These are phyloP conservation scores for Postia placenta DNA, from an alignment of 768 basidiomycete species.

Conservation along the genomic window DNA sequence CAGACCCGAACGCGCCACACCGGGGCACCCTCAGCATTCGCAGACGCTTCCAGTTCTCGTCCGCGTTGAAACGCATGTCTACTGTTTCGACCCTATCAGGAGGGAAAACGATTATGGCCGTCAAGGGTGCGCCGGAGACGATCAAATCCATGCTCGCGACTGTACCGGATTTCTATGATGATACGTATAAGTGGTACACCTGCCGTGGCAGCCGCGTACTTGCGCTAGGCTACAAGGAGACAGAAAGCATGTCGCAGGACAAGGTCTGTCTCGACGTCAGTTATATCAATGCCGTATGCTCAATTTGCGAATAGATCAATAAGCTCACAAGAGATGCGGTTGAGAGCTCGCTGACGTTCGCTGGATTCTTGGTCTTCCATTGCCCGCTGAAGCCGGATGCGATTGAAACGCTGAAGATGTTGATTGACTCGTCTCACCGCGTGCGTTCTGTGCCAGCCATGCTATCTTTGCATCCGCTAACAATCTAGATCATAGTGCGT, in stretches of 20 bases:
- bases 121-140: conserved; percentile 97
- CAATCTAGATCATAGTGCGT: conserved; percentile 57
- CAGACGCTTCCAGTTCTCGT: conserved; percentile 96
- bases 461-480: background rate
- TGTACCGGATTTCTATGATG: conserved; percentile 81
- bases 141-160: conserved; percentile 78
- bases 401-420: conserved; percentile 84
- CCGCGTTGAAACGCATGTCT: conserved; percentile 96
- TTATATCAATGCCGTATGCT: background rate
- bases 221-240: conserved; percentile 84
- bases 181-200: conserved; percentile 93
- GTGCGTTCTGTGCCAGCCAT: conserved; percentile 40
- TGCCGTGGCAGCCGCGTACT: conserved; percentile 90
- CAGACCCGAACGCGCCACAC: conserved; percentile 42
- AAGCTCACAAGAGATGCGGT: conserved; percentile 77
- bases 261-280: conserved; percentile 44
- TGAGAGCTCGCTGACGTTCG: conserved; percentile 75
- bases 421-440: conserved; percentile 93
- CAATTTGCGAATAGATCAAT: conserved; percentile 59
- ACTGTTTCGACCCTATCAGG: conserved; percentile 70
- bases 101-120: conserved; percentile 57
- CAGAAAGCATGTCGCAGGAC: conserved; percentile 62
- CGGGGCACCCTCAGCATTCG: conserved; percentile 65
- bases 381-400: conserved; percentile 96
- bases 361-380: conserved; percentile 98